phyloP scores from a whole-genome alignment of 305 asterid species.

The Lippia alba region DNA sequence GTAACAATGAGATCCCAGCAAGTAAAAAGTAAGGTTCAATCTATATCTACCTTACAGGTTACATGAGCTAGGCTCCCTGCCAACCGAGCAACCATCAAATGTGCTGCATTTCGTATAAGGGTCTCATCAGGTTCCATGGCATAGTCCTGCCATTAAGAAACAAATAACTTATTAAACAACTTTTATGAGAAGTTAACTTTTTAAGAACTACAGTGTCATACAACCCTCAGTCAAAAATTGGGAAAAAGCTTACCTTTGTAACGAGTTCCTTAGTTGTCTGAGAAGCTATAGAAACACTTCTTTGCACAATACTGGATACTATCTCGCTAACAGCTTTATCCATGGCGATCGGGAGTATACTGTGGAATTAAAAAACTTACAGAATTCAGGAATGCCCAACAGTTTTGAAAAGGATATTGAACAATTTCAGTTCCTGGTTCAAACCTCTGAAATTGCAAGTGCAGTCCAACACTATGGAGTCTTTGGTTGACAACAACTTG shows the following conservation, averaged over 20 bases:
- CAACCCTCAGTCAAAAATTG: slow-evolving; percentile 8
- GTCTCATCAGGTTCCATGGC: slow-evolving; percentile 98
- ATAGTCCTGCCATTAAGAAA: slow-evolving; percentile 69
- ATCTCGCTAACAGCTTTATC: slow-evolving; percentile 96
- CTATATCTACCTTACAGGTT: slow-evolving; percentile 87
- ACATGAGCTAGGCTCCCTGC: slow-evolving; percentile 99
- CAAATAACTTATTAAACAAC: slow-evolving; percentile 14
- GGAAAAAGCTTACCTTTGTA: slow-evolving; percentile 63
- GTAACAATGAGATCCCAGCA: slow-evolving; percentile 8
- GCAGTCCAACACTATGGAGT: slow-evolving; percentile 75
- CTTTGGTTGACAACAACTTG: slow-evolving; percentile 85
- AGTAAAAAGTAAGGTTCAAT: background rate
- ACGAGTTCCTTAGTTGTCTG: slow-evolving; percentile 98
- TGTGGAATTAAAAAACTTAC: slow-evolving; percentile 45
- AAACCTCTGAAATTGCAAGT: slow-evolving; percentile 90
- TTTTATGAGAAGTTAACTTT: background rate
- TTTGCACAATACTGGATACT: slow-evolving; percentile 83
- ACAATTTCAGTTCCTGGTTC: slow-evolving; percentile 38
- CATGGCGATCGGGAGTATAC: slow-evolving; percentile 91
- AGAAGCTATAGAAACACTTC: slow-evolving; percentile 97
- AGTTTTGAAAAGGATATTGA: slow-evolving; percentile 18
- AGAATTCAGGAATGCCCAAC: background rate
- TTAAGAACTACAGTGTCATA: background rate
- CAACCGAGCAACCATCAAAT: slow-evolving; percentile 98
- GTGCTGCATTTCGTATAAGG: slow-evolving; percentile 89